Percentiles rank a stretch among this genome's conserved stretches.
Evolutionary conservation across 306 rosid genomes (phyloP).

Genomic region (Lagenaria siceraria): DNA sequence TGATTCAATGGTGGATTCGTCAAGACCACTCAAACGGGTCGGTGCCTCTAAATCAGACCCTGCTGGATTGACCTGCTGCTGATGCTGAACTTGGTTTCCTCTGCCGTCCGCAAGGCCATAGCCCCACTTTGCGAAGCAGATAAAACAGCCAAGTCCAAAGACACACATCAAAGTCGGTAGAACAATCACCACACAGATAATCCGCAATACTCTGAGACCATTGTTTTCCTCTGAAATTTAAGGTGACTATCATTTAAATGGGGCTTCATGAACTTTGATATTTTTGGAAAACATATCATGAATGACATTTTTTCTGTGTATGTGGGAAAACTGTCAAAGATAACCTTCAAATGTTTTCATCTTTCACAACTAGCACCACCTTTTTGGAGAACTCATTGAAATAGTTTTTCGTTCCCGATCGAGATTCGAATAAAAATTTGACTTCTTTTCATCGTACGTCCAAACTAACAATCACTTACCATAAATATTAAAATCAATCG

Average conservation of each 20-base stretch:
- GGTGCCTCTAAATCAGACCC: neutral
- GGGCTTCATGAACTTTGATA: neutral
- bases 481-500: too few species aligned
- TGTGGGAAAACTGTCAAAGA: neutral
- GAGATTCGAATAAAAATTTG: too few species aligned
- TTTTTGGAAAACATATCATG: neutral
- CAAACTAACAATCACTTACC: too few species aligned
- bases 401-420: too few species aligned
- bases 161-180: conserved; percentile 32
- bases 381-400: too few species aligned
- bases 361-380: too few species aligned
- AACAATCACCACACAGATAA: conserved; percentile 31
- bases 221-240: neutral
- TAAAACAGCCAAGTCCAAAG: conserved; percentile 26
- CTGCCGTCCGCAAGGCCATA: neutral
- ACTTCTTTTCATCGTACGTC: too few species aligned
- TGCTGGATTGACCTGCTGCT: conserved; percentile 20
- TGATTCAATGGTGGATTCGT: conserved; percentile 54
- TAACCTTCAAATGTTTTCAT: too few species aligned
- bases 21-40: conserved; percentile 25
- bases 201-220: conserved; percentile 24
- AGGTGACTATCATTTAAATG: neutral
- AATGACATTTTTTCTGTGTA: neutral
- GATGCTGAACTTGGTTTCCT: conserved; percentile 8
- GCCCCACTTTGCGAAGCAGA: conserved; percentile 18